phyloP scores from a whole-genome alignment of 129 eudicot genomes.

The Oenanthe sinensis region DNA sequence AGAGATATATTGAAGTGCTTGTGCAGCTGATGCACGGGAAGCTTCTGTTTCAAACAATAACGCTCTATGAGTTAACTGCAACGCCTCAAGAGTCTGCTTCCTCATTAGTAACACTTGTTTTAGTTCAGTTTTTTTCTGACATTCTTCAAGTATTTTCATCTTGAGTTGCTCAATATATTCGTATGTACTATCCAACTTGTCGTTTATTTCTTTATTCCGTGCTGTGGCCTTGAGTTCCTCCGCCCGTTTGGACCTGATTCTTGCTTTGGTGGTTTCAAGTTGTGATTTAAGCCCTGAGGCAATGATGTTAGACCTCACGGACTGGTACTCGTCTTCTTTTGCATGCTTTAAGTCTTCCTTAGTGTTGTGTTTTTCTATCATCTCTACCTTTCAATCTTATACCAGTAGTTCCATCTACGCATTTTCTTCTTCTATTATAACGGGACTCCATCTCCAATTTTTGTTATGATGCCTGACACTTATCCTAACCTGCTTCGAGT shows the following conservation, averaged over 20 bases:
- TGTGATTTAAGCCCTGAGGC: slow-evolving; percentile 45
- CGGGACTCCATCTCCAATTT: slow-evolving; percentile 17
- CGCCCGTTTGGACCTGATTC: slow-evolving; percentile 36
- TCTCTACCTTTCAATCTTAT: slow-evolving; percentile 29
- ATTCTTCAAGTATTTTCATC: slow-evolving; percentile 27
- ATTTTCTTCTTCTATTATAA: slow-evolving; percentile 17
- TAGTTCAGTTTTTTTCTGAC: slow-evolving; percentile 27
- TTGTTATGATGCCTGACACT: background rate
- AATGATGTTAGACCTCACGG: slow-evolving; percentile 10
- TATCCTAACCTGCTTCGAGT: background rate
- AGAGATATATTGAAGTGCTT: slow-evolving; percentile 30
- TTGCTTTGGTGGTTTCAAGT: slow-evolving; percentile 24
- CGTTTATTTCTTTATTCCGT: slow-evolving; percentile 29
- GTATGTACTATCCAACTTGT: slow-evolving; percentile 21
- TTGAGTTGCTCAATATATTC: slow-evolving; percentile 44
- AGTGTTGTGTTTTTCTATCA: slow-evolving; percentile 32
- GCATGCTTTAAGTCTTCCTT: slow-evolving; percentile 49
- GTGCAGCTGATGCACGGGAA: slow-evolving; percentile 34
- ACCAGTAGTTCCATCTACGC: background rate
- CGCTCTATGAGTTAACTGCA: slow-evolving; percentile 44
- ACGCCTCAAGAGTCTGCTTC: slow-evolving; percentile 40
- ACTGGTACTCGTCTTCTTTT: slow-evolving; percentile 37
- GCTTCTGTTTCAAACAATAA: slow-evolving; percentile 42
- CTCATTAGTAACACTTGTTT: slow-evolving; percentile 34
- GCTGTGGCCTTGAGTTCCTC: slow-evolving; percentile 31